Conservation (phyloP, 2,329 filamentous ascomycete species). For the Talaromyces sp. region DNA sequence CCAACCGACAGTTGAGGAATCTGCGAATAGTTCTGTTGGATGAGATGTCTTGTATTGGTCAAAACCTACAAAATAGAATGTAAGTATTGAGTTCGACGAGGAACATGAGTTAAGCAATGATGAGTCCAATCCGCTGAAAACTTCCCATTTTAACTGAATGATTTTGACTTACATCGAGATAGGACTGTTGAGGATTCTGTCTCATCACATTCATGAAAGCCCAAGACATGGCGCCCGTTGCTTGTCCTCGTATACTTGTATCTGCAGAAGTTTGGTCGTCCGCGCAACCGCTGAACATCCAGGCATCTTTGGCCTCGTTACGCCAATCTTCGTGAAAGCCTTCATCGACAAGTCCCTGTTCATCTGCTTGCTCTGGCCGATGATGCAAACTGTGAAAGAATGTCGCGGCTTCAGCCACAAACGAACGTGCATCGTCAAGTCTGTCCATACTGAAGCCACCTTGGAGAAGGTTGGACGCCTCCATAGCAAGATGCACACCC, state of each 20-base stretch:
- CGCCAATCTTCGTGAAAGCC: slow-evolving; percentile 45
- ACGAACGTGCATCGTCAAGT: slow-evolving; percentile 12
- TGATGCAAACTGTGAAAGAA: slow-evolving; percentile 14
- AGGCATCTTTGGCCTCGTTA: slow-evolving; percentile 44
- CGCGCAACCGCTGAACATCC: slow-evolving; percentile 48
- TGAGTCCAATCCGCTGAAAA: background rate
- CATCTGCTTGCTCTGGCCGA: slow-evolving; percentile 39
- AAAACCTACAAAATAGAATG: slow-evolving; percentile 20
- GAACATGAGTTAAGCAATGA: background rate
- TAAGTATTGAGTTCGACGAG: slow-evolving; percentile 15
- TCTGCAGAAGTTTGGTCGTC: slow-evolving; percentile 51
- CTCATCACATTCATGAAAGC: slow-evolving; percentile 15
- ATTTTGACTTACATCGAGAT: slow-evolving; percentile 7
- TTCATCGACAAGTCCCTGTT: slow-evolving; percentile 41
- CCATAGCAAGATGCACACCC: slow-evolving; percentile 47
- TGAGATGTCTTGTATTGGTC: slow-evolving; percentile 24
- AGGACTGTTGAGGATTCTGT: slow-evolving; percentile 11
- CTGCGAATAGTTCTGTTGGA: slow-evolving; percentile 25
- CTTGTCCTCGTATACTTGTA: slow-evolving; percentile 41
- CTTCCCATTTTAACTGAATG: background rate
- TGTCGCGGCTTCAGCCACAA: slow-evolving; percentile 12
- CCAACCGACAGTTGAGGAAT: slow-evolving; percentile 25
- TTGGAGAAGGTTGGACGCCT: slow-evolving; percentile 47
- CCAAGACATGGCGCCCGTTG: slow-evolving; percentile 21
- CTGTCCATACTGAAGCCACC: slow-evolving; percentile 33